Evolutionary conservation across 306 rosid species (phyloP), one percentile per base, ranked within the genome.

Genomic region (Pterocarpus santalinus): DNA sequence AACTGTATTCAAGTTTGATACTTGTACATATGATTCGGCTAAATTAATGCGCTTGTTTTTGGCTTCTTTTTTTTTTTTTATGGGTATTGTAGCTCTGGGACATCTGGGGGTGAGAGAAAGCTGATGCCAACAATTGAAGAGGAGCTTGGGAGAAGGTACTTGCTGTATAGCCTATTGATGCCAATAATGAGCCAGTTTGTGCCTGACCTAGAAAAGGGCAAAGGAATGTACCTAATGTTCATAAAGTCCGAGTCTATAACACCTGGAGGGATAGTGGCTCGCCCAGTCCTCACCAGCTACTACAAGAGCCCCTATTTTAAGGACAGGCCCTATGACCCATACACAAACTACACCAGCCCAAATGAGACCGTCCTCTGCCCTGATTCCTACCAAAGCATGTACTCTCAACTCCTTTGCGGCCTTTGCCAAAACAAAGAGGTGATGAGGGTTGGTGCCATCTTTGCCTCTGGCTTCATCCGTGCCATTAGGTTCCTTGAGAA

Each of bases 341-440:
- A 95, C 88, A 88, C 95, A 13, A 89, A 91, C 79, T 90, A 88
- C 79, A 95, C 99, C 33, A 91, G 97, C 87, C 97, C 99, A 28
- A 90, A 89, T 55, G 91, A 95, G 52, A 80, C 97, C 65, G 88
- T 95, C 10, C 93, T 90, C 15, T 95, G 98, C 77, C 84, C 82
- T 4, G 98, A 95, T 72, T 87, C 98, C 1, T 90, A 91, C 92
- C 98, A 95, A 65, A 91, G 97, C 91, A 92, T 95, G 99, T 95
- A 95, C 28, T 87, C 93, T 57, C 99, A 95, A 64, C 38, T 95
- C 22, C 92, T 95, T 35, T 91, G 94, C 53, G 97, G 97, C 72
- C 97, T 95, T 30, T 81, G 76, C 89, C 95, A 90, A 56, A 78
- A 87, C 88, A 67, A 83, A 4, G 89, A 87, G 8, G 61, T 55